Evolutionary conservation across 768 basidiomycete genomes (phyloP).

Genomic region (Leccinum broughii): DNA sequence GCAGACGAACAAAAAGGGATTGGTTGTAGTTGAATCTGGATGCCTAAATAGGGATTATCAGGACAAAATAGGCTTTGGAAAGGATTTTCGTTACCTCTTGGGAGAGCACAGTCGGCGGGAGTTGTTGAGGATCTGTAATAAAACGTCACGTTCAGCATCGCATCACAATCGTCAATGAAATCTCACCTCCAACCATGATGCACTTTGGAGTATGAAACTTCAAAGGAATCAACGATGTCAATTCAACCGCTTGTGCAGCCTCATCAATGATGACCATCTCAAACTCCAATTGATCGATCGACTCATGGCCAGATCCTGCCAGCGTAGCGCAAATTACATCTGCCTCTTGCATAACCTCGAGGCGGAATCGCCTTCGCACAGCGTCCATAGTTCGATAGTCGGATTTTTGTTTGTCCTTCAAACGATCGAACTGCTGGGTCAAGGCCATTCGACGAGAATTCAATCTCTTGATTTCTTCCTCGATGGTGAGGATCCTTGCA

Average conservation of each 20-base stretch:
- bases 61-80: conserved; percentile 22
- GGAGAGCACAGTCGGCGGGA: conserved; percentile 91
- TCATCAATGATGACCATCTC: conserved; percentile 98
- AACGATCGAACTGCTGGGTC: conserved; percentile 68
- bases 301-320: conserved; percentile 90
- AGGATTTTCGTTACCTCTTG: conserved; percentile 44
- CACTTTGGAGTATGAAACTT: conserved; percentile 83
- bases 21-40: conserved; percentile 78
- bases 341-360: conserved; percentile 79
- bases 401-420: conserved; percentile 82
- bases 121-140: conserved; percentile 75
- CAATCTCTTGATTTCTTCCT: conserved; percentile 68
- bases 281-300: conserved; percentile 79
- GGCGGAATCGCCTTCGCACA: conserved; percentile 67
- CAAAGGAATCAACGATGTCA: conserved; percentile 92
- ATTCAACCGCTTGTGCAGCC: conserved; percentile 94
- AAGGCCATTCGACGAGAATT: conserved; percentile 64
- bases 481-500: conserved; percentile 52
- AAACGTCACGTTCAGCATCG: background rate
- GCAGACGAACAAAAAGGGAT: conserved; percentile 89
- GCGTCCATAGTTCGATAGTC: conserved; percentile 82
- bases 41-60: conserved; percentile 44
- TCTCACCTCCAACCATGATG: conserved; percentile 87
- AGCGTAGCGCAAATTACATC: conserved; percentile 94
- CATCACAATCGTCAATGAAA: background rate